Base-by-base conservation (phyloP, 2,329 filamentous ascomycete species). In the Berkeleyomyces basicola region DNA sequence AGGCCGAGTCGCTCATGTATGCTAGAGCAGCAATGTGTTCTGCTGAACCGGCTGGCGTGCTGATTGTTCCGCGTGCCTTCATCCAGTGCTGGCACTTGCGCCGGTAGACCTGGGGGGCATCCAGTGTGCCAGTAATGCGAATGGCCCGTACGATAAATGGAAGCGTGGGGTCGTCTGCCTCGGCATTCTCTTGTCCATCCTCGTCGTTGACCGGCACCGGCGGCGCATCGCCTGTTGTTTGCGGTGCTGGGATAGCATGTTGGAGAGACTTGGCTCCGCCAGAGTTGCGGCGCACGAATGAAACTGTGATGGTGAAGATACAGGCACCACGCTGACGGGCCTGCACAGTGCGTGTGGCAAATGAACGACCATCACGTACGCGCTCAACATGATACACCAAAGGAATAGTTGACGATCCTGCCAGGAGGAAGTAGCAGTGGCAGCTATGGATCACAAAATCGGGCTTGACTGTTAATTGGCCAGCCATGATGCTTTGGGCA, bases 391-490 rank as follows among this genome's bases (percentile, higher is more conserved):
- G 89, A 76, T 96, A 97, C 66, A 96, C 80, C 67, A 97, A 87
- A 40, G 93, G 92, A 16, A 93, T 86, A 65, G 87, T 83, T 10
- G 83, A 80, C 70, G 92, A 88, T 37, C 93, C 93, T 3, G 92
- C 91, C 1, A 97, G 84, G 42, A 99, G 85, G 73, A 99, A 99
- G 78, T 97, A 99, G 81, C 93, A 97, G 80, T 99, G 93, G 87
- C 95, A 96, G 71, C 87, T 92, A 78, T 99, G 93, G 59, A 93
- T 84, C 65, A 85, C 82, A 74, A 96, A 96, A 71, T 88, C 79
- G 36, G 78, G 72, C 0, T 87, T 86, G 1, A 99, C 88, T 7
- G 93, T 99, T 70, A 84, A 83, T 73, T 96, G 90, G 33, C 90
- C 93, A 1, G 93, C 90, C 55, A 87, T 82, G 36, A 96, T 85